Evolutionary conservation across 768 basidiomycete species (phyloP).

Genomic region (Pisolithus tinctorius): DNA sequence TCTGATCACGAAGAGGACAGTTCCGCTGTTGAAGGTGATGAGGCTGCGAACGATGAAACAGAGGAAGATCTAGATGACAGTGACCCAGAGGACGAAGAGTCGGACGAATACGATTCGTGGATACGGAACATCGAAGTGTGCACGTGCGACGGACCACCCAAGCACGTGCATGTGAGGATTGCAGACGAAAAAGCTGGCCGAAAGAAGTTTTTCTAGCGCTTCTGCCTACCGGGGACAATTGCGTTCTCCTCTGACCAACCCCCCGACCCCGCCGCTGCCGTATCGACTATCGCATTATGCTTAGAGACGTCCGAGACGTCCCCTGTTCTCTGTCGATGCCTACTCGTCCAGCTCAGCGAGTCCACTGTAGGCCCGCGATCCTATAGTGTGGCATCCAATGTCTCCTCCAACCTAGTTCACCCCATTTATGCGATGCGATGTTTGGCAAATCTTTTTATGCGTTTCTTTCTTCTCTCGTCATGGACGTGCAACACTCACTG

Average conservation of each 20-base stretch:
- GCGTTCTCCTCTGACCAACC: not conserved
- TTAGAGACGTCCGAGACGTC: no score
- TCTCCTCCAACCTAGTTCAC: no score
- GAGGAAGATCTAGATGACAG: slow-evolving; percentile 29
- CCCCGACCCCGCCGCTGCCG: not conserved
- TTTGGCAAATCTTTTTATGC: no score
- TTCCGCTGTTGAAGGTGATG: slow-evolving; percentile 36
- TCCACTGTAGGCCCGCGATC: no score
- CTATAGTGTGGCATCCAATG: no score
- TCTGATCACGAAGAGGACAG: slow-evolving; percentile 28
- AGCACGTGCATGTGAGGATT: slow-evolving; percentile 72
- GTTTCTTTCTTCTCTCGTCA: no score
- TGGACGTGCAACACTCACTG: no score
- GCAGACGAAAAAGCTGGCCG: slow-evolving; percentile 68
- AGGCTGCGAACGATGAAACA: slow-evolving; percentile 1
- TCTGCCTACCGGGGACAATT: not conserved
- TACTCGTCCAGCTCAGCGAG: no score
- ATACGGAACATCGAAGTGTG: slow-evolving; percentile 68
- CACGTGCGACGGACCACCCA: slow-evolving; percentile 40
- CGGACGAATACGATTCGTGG: slow-evolving; percentile 86
- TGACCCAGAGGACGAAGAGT: slow-evolving; percentile 20
- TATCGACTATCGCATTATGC: not conserved
- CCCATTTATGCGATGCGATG: no score
- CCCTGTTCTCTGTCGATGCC: no score
- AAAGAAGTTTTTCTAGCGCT: slow-evolving; percentile 60